Evolutionary conservation across 345 rosid species (phyloP), one percentile per base, ranked within the genome.

Genomic region (Psidium guajava): DNA sequence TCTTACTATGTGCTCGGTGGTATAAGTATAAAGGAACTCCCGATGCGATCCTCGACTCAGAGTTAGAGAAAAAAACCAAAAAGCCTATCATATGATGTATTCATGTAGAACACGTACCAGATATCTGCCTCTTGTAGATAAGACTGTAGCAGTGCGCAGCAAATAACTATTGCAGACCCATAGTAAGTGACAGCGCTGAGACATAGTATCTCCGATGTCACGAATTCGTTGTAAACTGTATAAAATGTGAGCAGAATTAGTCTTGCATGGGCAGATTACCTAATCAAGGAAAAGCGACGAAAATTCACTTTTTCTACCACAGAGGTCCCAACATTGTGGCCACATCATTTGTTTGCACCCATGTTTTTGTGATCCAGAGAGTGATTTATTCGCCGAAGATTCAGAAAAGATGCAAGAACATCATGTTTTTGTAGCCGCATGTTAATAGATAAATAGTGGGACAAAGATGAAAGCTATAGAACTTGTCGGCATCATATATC

Each of bases 1-100:
- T 91, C 54, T 84, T 87, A 18, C n/a, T 84, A n/a, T 91, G 91
- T 57, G 83, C 92, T 28, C 88, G 69, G 28, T 88, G 93, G 93
- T 92, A 90, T 82, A 88, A 84, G 49, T 90, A 90, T 88, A 92
- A 89, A 85, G 89, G 80, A 28, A 11, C 61, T 8, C 59, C 42
- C 44, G 74, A 58, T 0, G 50, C 22, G 1, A 18, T n/a, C 6
- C 42, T 9, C 36, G 82, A 88, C 57, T 36, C 49, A 11, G 82
- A 55, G 49, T 77, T 49, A 40, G 89, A 90, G 40, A 84, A 82
- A 24, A 82, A 82, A 69, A 73, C 22, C 6, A 88, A 85, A 54
- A 83, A 82, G 58, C 40, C 58, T 4, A 22, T 54, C 40, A 89
- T 28, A 54, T 89, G 86, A 88, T 64, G 47, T 18, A 16, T 32